phyloP scores from a whole-genome alignment of 176 grass and related monocot species.

The Avena insularis region DNA sequence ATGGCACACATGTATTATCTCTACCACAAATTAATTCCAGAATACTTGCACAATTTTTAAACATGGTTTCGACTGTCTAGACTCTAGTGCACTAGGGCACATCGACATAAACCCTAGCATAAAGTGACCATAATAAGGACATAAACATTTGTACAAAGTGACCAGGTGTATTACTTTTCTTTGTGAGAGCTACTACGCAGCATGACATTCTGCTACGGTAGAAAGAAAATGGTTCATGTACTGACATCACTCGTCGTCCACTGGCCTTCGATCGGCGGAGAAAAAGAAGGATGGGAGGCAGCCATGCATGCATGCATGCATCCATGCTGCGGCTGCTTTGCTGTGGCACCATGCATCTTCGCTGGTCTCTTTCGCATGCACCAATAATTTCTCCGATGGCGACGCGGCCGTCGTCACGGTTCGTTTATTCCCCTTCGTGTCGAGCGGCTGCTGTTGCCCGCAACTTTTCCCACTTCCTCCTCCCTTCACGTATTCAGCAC shows the following conservation, averaged over 20 bases:
- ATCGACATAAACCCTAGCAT: too few relatives aligned
- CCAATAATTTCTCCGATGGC: slow-evolving; percentile 41
- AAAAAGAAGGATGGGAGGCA: background rate
- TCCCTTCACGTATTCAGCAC: background rate
- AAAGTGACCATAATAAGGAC: too few relatives aligned
- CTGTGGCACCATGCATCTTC: background rate
- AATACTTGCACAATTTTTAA: too few relatives aligned
- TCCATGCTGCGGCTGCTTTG: slow-evolving; percentile 8
- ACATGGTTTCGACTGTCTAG: too few relatives aligned
- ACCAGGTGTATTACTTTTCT: background rate
- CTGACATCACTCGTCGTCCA: background rate
- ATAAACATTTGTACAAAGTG: too few relatives aligned
- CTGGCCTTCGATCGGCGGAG: background rate
- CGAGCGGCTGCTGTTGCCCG: background rate
- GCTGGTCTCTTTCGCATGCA: slow-evolving; percentile 1
- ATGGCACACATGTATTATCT: too few relatives aligned
- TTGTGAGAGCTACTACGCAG: background rate
- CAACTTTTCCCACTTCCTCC: background rate
- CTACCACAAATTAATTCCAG: too few relatives aligned
- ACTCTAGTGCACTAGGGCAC: too few relatives aligned
- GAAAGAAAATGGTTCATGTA: background rate
- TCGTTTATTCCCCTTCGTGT: background rate
- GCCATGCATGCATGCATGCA: slow-evolving; percentile 4
- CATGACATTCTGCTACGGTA: background rate
- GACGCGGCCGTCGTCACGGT: slow-evolving; percentile 30